Evolutionary conservation across 345 rosid species (phyloP).

Genomic region (Anacardium occidentale): DNA sequence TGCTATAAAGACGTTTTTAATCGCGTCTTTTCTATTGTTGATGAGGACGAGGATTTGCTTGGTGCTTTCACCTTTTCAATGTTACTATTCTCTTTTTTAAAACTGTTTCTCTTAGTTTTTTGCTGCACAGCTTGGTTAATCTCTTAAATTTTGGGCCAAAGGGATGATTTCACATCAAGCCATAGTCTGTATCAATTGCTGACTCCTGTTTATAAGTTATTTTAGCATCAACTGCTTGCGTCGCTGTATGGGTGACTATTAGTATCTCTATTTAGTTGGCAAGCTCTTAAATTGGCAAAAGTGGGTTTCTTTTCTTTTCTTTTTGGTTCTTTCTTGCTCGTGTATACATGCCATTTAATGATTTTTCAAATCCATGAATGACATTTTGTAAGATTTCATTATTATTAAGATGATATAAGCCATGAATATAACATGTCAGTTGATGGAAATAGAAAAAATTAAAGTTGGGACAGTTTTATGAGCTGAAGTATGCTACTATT

Average conservation of each 20-base stretch:
- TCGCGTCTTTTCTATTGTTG: constrained; percentile 34
- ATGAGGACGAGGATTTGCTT: constrained; percentile 27
- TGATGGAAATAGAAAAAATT: background rate
- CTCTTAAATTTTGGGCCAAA: background rate
- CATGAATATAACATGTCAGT: background rate
- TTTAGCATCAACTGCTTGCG: too few relatives aligned
- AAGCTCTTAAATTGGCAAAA: too few relatives aligned
- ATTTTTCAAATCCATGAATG: background rate
- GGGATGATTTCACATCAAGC: too few relatives aligned
- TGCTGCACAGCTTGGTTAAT: background rate
- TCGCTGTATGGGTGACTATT: too few relatives aligned
- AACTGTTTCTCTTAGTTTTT: constrained; percentile 4
- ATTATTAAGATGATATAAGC: background rate
- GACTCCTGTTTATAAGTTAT: too few relatives aligned
- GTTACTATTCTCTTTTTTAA: background rate
- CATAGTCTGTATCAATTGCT: too few relatives aligned
- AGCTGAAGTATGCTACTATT: background rate
- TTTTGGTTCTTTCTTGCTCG: too few relatives aligned
- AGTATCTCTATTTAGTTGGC: too few relatives aligned
- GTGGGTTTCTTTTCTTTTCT: background rate
- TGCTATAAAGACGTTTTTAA: constrained; percentile 27
- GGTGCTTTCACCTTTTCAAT: constrained; percentile 14
- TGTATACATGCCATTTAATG: too few relatives aligned
- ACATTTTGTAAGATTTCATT: background rate
- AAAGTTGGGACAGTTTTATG: background rate